phyloP scores from a whole-genome alignment of 106 monocot species.

The Acorus calamus region DNA sequence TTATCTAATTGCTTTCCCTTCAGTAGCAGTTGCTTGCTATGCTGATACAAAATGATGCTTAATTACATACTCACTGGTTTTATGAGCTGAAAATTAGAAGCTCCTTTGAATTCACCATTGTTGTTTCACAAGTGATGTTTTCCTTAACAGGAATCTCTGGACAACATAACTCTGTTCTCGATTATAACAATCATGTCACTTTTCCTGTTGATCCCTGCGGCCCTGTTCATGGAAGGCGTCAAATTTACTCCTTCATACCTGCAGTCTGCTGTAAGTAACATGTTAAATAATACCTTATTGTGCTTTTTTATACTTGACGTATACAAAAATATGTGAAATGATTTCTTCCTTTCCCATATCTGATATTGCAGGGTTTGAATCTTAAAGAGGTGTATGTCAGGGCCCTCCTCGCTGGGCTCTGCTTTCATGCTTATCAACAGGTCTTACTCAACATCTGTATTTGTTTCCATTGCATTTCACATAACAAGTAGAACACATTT shows the following conservation, averaged over 20 bases:
- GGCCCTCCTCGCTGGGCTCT: slow-evolving; percentile 58
- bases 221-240: slow-evolving; percentile 57
- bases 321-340: too few species aligned
- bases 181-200: slow-evolving; percentile 85
- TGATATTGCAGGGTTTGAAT: slow-evolving; percentile 55
- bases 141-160: slow-evolving; percentile 75
- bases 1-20: too few species aligned
- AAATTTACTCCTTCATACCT: slow-evolving; percentile 72
- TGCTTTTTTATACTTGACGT: too few species aligned
- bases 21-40: too few species aligned
- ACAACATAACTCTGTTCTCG: slow-evolving; percentile 94
- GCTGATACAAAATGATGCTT: too few species aligned
- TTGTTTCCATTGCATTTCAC: too few species aligned
- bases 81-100: too few species aligned
- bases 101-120: neutral
- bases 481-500: too few species aligned
- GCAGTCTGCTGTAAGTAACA: slow-evolving; percentile 56
- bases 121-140: slow-evolving; percentile 1
- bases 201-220: slow-evolving; percentile 40
- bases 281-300: neutral
- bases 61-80: too few species aligned
- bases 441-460: slow-evolving; percentile 8
- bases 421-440: slow-evolving; percentile 99
- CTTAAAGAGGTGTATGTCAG: slow-evolving; percentile 59
- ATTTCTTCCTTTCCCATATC: neutral